A percentile compares a stretch with the other conserved stretches of the same genome.
phyloP scores from a whole-genome alignment of 352 stramenopile genomes.

The Pythium oligandrum region DNA sequence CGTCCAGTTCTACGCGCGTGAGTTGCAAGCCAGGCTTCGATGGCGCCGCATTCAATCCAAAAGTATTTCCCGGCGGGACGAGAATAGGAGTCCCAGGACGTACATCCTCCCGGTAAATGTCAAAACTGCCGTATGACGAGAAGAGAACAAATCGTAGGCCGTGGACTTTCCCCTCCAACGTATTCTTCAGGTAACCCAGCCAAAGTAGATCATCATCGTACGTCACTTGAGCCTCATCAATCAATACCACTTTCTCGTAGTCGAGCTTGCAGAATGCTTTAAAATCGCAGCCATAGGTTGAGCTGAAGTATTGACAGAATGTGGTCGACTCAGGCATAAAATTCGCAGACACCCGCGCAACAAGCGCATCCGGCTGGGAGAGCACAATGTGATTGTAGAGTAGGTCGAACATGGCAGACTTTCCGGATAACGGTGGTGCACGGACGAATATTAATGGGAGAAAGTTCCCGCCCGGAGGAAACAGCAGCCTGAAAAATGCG shows the following conservation, averaged over 20 bases:
- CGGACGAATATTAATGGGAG: slow-evolving; percentile 9
- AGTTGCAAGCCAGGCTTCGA: slow-evolving; percentile 20
- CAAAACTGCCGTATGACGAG: slow-evolving; percentile 6
- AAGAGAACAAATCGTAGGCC: slow-evolving; percentile 15
- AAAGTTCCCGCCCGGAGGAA: not conserved
- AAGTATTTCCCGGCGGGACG: slow-evolving; percentile 18
- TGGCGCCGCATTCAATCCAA: slow-evolving; percentile 21
- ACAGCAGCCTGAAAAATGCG: slow-evolving; percentile 9
- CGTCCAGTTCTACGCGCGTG: slow-evolving; percentile 15
- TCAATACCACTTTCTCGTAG: not conserved
- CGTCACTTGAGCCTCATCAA: slow-evolving; percentile 9
- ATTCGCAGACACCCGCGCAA: slow-evolving; percentile 14
- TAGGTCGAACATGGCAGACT: not conserved
- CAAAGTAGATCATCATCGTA: not conserved
- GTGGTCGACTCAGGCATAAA: slow-evolving; percentile 6
- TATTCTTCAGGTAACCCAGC: slow-evolving; percentile 1
- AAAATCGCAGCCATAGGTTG: slow-evolving; percentile 3
- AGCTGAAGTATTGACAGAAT: slow-evolving; percentile 18
- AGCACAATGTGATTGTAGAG: slow-evolving; percentile 12
- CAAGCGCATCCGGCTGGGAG: slow-evolving; percentile 14
- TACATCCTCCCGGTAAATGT: slow-evolving; percentile 11
- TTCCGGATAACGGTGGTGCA: slow-evolving; percentile 18
- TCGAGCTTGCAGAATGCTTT: slow-evolving; percentile 1
- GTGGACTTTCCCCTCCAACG: not conserved
- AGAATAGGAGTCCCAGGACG: slow-evolving; percentile 2